phyloP scores from a whole-genome alignment of 1,284 basidiomycete genomes.

The Testicularia cyperi region DNA sequence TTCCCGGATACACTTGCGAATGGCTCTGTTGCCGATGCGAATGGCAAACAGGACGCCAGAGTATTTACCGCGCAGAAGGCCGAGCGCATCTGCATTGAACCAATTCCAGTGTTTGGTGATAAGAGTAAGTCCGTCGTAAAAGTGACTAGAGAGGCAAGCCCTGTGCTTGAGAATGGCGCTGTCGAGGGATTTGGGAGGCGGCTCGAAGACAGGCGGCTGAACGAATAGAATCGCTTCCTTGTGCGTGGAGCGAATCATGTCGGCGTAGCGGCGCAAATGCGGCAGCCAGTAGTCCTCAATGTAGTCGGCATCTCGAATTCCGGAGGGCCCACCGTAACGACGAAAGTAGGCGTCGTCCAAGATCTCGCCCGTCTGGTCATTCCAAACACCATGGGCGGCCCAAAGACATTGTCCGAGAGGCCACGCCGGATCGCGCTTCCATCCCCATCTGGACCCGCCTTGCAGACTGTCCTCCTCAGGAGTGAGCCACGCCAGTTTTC shows the following conservation, averaged over 20 bases:
- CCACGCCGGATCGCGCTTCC: slow-evolving; percentile 77
- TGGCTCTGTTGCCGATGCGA: slow-evolving; percentile 75
- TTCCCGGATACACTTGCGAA: slow-evolving; percentile 77
- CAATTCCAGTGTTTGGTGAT: slow-evolving; percentile 69
- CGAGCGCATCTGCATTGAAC: slow-evolving; percentile 76
- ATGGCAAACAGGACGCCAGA: slow-evolving; percentile 63
- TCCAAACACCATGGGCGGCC: slow-evolving; percentile 93
- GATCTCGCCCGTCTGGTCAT: slow-evolving; percentile 69
- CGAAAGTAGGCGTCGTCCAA: slow-evolving; percentile 79
- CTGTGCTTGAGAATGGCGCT: slow-evolving; percentile 69
- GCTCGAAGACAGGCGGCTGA: slow-evolving; percentile 86
- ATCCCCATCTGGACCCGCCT: slow-evolving; percentile 68
- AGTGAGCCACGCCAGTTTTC: slow-evolving; percentile 61
- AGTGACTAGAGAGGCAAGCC: slow-evolving; percentile 80
- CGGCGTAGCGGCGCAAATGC: slow-evolving; percentile 71
- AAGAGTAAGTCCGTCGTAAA: slow-evolving; percentile 83
- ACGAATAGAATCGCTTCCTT: slow-evolving; percentile 86
- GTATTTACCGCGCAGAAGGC: slow-evolving; percentile 83
- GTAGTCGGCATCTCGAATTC: slow-evolving; percentile 67
- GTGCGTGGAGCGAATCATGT: slow-evolving; percentile 72
- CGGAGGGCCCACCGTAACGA: slow-evolving; percentile 16
- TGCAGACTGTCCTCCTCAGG: slow-evolving; percentile 36
- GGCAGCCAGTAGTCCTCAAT: slow-evolving; percentile 80
- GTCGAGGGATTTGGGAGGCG: slow-evolving; percentile 66
- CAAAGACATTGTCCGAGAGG: slow-evolving; percentile 79